Evolutionary conservation across 805 yeast genomes (phyloP).

Genomic region (Starmerella scarabaei): DNA sequence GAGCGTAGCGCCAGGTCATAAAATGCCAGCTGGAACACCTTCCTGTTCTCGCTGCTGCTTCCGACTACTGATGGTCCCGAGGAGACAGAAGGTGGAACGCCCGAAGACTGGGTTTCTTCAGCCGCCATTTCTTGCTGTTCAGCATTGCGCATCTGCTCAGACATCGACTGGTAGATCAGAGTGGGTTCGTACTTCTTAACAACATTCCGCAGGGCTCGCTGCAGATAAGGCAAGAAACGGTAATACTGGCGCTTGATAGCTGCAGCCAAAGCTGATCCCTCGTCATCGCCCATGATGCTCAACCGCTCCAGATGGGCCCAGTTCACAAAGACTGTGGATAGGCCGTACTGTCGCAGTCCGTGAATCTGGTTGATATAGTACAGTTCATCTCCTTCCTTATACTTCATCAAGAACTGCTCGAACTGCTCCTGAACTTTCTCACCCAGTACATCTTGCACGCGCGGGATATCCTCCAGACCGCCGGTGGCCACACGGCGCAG

Average conservation of each 20-base stretch:
- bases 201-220: slow-evolving; percentile 58
- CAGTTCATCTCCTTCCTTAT: slow-evolving; percentile 34
- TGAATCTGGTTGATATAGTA: slow-evolving; percentile 69
- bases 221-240: slow-evolving; percentile 76
- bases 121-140: neutral
- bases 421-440: slow-evolving; percentile 88
- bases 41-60: slow-evolving; percentile 37
- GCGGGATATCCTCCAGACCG: slow-evolving; percentile 41
- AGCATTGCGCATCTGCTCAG: neutral
- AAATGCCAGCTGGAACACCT: slow-evolving; percentile 80
- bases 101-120: slow-evolving; percentile 1
- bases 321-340: slow-evolving; percentile 71
- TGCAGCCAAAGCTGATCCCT: slow-evolving; percentile 66
- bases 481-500: slow-evolving; percentile 15
- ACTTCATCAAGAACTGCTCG: slow-evolving; percentile 68
- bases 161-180: slow-evolving; percentile 31
- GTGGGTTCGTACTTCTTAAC: slow-evolving; percentile 66
- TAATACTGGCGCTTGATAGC: slow-evolving; percentile 88
- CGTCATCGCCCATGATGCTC: slow-evolving; percentile 33
- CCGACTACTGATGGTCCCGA: slow-evolving; percentile 6
- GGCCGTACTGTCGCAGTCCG: slow-evolving; percentile 63
- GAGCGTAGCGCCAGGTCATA: slow-evolving; percentile 71
- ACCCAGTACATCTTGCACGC: slow-evolving; percentile 81
- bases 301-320: slow-evolving; percentile 61
- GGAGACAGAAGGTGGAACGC: neutral